Evolutionary conservation across 768 basidiomycete species (phyloP).

Genomic region (Russula sp.): DNA sequence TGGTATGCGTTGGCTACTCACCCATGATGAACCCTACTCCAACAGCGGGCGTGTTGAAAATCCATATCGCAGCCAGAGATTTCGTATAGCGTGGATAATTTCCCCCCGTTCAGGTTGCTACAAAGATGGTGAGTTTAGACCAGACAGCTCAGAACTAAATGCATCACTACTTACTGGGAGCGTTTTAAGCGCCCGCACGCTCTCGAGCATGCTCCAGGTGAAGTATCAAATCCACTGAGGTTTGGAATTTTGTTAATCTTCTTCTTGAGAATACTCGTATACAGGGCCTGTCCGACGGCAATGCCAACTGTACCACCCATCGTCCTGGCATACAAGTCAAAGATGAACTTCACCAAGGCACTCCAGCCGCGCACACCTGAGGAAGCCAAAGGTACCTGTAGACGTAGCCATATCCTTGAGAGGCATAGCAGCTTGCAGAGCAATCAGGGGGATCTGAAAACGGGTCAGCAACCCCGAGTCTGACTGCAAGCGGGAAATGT

Average conservation of each 20-base stretch:
- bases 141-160: not conserved
- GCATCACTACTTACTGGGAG: conserved; percentile 29
- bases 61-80: conserved; percentile 42
- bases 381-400: conserved; percentile 65
- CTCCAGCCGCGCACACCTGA: conserved; percentile 46
- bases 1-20: conserved; percentile 14
- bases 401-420: conserved; percentile 82
- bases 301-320: conserved; percentile 78
- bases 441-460: conserved; percentile 60
- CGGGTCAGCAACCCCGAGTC: not conserved
- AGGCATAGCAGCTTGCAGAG: conserved; percentile 84
- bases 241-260: conserved; percentile 32
- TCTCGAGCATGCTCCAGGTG: conserved; percentile 32
- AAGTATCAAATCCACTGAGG: conserved; percentile 28
- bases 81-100: conserved; percentile 41
- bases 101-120: conserved; percentile 37
- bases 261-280: conserved; percentile 46
- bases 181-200: conserved; percentile 33
- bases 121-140: not conserved
- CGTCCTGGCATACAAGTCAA: conserved; percentile 41
- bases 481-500: conserved; percentile 9
- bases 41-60: conserved; percentile 38
- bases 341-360: conserved; percentile 2
- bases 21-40: conserved; percentile 37
- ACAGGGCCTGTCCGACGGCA: conserved; percentile 69